phyloP scores from a whole-genome alignment of 352 stramenopile genomes.

The Globisporangium takayamanum region DNA sequence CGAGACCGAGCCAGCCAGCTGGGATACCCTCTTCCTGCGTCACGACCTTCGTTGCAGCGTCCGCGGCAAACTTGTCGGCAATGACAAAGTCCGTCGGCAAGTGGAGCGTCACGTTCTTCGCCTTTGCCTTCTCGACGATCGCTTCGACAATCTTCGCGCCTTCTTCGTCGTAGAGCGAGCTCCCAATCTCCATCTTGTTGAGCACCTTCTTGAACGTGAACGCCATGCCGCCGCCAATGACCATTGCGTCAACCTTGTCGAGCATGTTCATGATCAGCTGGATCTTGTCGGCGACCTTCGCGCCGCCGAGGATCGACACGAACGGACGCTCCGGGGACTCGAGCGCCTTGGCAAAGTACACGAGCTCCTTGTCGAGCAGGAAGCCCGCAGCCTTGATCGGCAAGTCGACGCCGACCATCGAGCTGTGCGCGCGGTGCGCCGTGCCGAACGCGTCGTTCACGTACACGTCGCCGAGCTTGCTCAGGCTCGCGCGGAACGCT shows the following conservation, averaged over 20 bases:
- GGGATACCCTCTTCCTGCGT: constrained; percentile 91
- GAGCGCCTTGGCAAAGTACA: constrained; percentile 99
- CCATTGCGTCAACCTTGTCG: constrained; percentile 98
- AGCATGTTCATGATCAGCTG: constrained; percentile 99
- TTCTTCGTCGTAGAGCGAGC: constrained; percentile 90
- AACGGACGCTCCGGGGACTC: constrained; percentile 95
- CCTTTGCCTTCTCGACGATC: constrained; percentile 96
- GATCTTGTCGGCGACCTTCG: constrained; percentile 99
- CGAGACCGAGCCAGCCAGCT: constrained; percentile 96
- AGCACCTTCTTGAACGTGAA: constrained; percentile 99
- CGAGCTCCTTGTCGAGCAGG: constrained; percentile 98
- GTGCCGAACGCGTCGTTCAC: constrained; percentile 99
- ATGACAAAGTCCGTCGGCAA: constrained; percentile 97
- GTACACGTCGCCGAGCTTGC: constrained; percentile 94
- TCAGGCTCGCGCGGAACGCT: constrained; percentile 90
- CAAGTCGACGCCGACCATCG: constrained; percentile 95
- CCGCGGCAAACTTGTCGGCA: constrained; percentile 95
- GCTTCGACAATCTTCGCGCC: constrained; percentile 80
- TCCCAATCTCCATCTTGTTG: constrained; percentile 94
- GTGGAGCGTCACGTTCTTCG: constrained; percentile 97
- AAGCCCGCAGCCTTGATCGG: constrained; percentile 91
- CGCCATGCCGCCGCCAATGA: constrained; percentile 99
- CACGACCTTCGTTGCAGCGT: constrained; percentile 90
- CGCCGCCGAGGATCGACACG: constrained; percentile 97
- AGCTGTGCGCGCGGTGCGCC: constrained; percentile 96